Evolutionary conservation across 768 basidiomycete species (phyloP).

Genomic region (Cystobasidium onofrii): DNA sequence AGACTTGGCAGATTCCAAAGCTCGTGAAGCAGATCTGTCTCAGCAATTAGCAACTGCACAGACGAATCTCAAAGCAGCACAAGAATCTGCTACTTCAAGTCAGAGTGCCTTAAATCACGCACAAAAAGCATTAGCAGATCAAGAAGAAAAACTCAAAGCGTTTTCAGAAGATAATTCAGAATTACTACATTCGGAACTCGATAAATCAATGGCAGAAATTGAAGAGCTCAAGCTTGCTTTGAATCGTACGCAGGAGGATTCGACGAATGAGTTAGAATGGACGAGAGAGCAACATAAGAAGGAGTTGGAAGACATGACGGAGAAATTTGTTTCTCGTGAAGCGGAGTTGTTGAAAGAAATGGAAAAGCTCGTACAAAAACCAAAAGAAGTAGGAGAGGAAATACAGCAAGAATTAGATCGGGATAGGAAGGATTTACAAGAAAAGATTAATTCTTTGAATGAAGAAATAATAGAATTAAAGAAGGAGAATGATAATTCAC

Average conservation of each 20-base stretch:
- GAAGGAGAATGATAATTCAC: not conserved
- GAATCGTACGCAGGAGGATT: not conserved
- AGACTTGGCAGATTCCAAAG: not conserved
- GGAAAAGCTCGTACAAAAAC: not conserved
- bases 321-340: not conserved
- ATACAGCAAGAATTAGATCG: not conserved
- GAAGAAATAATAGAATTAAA: not conserved
- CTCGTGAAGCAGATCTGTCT: not conserved
- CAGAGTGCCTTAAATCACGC: not conserved
- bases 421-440: not conserved
- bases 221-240: conserved; percentile 8
- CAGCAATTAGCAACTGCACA: not conserved
- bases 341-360: not conserved
- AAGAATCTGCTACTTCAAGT: not conserved
- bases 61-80: not conserved
- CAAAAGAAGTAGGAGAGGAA: not conserved
- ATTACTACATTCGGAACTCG: conserved; percentile 15
- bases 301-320: not conserved
- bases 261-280: not conserved
- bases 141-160: not conserved
- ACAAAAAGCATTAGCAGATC: not conserved
- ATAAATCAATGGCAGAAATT: conserved; percentile 6
- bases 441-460: not conserved
- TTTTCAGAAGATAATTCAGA: conserved; percentile 8
- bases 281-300: not conserved